Percentiles rank a stretch among this genome's conserved stretches.
phyloP scores from a whole-genome alignment of 202 grass and related monocot genomes.

The Musa balbisiana region DNA sequence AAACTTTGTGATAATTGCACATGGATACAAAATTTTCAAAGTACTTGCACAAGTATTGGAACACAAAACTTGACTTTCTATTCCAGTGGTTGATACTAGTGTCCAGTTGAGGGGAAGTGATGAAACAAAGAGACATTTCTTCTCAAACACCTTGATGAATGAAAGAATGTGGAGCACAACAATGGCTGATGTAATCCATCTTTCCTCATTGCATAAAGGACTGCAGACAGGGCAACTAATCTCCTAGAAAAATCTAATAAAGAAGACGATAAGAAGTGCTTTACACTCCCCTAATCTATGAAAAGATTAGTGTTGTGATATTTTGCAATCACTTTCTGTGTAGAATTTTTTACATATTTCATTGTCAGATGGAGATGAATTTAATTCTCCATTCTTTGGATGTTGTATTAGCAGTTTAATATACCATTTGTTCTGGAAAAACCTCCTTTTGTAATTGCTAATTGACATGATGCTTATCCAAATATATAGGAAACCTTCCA shows the following conservation, averaged over 20 bases:
- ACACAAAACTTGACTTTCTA: neutral
- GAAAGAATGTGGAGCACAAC: slow-evolving; percentile 26
- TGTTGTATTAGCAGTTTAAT: no score
- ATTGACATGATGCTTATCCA: no score
- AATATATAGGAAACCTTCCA: no score
- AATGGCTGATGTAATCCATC: neutral
- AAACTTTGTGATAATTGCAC: no score
- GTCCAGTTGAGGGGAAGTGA: neutral
- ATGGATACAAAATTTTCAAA: no score
- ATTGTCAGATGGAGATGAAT: no score
- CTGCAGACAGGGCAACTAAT: neutral
- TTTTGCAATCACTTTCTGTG: neutral
- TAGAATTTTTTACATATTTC: slow-evolving; percentile 10
- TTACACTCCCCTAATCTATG: neutral
- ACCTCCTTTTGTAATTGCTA: no score
- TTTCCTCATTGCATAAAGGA: neutral
- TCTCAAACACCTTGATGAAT: slow-evolving; percentile 26
- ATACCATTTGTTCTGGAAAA: no score
- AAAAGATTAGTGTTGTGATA: slow-evolving; percentile 23
- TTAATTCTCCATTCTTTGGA: no score
- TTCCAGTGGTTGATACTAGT: neutral
- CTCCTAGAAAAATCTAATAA: no score
- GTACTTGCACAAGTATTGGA: no score
- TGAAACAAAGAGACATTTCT: neutral
- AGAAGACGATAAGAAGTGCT: neutral